Conservation (phyloP, 2,329 filamentous ascomycete species). For the Trichoderma koningiopsis region DNA sequence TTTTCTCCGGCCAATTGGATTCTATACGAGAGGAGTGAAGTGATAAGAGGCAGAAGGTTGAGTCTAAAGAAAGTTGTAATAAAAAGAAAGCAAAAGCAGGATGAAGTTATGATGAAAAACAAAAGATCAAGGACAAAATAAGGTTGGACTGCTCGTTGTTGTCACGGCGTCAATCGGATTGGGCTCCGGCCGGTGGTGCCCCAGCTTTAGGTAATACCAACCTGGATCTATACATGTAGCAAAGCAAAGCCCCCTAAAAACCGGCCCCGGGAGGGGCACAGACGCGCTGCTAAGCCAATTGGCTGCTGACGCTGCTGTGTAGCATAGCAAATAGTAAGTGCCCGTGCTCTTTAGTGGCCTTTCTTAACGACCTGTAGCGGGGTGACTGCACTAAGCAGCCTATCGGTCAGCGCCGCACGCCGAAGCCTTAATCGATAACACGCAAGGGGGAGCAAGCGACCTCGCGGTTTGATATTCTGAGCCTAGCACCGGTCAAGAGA, state of each 20-base stretch:
- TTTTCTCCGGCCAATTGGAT: background rate
- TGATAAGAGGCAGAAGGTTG: background rate
- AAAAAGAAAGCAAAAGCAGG: background rate
- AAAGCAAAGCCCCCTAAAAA: background rate
- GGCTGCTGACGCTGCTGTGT: background rate
- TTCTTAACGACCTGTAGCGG: background rate
- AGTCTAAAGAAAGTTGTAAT: too few relatives aligned
- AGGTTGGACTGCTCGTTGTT: background rate
- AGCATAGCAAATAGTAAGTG: background rate
- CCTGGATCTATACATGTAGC: background rate
- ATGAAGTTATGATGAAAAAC: background rate
- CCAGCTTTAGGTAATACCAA: conserved; percentile 11
- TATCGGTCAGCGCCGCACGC: background rate
- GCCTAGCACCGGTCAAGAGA: background rate
- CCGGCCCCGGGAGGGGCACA: background rate
- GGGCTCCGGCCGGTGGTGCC: conserved; percentile 4
- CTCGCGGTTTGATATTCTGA: background rate
- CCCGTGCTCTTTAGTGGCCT: background rate
- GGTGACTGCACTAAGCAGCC: background rate
- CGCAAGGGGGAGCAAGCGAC: background rate
- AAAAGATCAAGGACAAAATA: background rate
- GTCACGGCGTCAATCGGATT: background rate
- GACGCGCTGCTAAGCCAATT: background rate
- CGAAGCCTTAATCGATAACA: background rate
- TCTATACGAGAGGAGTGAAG: background rate